Evolutionary conservation across 495 filamentous ascomycete genomes (phyloP), one percentile per base, ranked within the genome.

Genomic region (Podospora conica): DNA sequence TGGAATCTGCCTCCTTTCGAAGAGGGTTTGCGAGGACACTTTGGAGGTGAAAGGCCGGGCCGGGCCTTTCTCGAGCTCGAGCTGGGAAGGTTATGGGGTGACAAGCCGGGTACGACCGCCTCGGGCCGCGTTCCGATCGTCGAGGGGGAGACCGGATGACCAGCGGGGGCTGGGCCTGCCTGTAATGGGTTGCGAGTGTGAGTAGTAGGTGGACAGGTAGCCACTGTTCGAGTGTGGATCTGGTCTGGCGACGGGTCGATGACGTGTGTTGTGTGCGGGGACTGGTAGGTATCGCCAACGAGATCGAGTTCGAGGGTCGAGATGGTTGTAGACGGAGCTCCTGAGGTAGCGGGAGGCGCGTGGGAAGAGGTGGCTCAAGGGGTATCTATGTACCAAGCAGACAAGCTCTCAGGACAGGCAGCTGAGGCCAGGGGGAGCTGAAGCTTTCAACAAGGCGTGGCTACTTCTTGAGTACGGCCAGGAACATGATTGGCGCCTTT

Each of bases 401-500:
- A 27, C 53, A 60, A 58, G 54, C 60, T 66, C 63, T 68, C 56
- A 31, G 59, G 54, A 67, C 24, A 61, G 68, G 31, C 60, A 64
- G 67, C 66, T 68, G 65, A 64, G 57, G 63, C 25, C 20, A 59
- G 63, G 55, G 9, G 48, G 53, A 25, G 60, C 56, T 68, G 55
- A 63, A 68, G 65, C 67, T 70, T 64, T 72, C 67, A 71, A 68
- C 59, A 69, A 72, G 72, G 70, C 68, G 73, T 78, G 65, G 70
- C 66, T 76, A 73, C 70, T 74, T 69, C 71, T 72, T 67, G 60
- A 54, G 68, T 68, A 63, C 72, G 67, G 20, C 24, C 72, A 71
- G 74, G 64, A 72, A 76, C 75, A 77, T 80, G 79, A 81, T 81
- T 81, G 79, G 79, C 70, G 54, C 62, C 55, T 68, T 24, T 53